These are phyloP conservation scores for Salvia hispanica DNA, from an alignment of 257 asterid species.

Conservation along the genomic window DNA sequence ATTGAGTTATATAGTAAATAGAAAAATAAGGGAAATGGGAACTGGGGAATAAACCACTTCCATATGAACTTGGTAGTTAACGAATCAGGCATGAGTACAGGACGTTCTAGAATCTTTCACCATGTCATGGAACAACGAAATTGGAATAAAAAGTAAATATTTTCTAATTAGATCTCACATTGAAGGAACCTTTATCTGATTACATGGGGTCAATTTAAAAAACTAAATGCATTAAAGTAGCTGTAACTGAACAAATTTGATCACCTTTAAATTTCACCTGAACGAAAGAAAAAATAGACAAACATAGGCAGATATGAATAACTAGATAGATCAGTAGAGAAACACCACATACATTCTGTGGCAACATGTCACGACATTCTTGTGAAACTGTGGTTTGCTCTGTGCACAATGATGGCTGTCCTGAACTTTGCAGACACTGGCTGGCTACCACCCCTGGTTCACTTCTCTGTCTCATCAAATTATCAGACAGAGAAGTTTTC, in stretches of 20 bases:
- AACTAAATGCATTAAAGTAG: background rate
- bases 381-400: constrained; percentile 33
- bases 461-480: constrained; percentile 31
- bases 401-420: constrained; percentile 24
- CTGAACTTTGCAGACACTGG: constrained; percentile 26
- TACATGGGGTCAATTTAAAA: constrained; percentile 4
- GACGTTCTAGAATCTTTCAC: background rate
- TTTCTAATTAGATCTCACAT: constrained; percentile 9
- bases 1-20: background rate
- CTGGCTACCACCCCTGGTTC: constrained; percentile 25
- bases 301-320: constrained; percentile 18
- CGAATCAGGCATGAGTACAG: background rate
- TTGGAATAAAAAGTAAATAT: background rate
- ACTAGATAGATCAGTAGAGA: constrained; percentile 15
- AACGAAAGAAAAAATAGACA: constrained; percentile 2
- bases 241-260: constrained; percentile 4
- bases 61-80: constrained; percentile 8
- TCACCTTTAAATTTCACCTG: constrained; percentile 25
- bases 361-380: constrained; percentile 32
- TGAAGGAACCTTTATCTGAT: background rate
- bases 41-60: background rate
- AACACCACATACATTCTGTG: constrained; percentile 43
- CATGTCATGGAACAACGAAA: background rate
- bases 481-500: constrained; percentile 17
- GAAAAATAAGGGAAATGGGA: constrained; percentile 18